Evolutionary conservation across 176 grass and related monocot species (phyloP).

Genomic region (Raddia guianensis): DNA sequence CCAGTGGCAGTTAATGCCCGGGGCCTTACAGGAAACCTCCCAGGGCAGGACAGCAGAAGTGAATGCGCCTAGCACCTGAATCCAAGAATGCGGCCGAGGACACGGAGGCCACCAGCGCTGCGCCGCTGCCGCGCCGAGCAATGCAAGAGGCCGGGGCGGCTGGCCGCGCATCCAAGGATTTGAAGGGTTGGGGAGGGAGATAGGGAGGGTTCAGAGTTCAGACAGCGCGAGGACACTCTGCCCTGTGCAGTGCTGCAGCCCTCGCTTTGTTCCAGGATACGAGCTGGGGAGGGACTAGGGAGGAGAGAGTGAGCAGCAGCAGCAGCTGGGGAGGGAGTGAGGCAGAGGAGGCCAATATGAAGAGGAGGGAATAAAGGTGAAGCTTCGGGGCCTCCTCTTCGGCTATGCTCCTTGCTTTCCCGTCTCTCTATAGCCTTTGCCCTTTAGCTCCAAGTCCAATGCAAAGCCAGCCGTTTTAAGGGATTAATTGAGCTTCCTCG

Average conservation of each 20-base stretch:
- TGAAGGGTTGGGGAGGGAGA: constrained; percentile 41
- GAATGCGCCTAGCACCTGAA: constrained; percentile 43
- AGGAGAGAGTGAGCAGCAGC: neutral
- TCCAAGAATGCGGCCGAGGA: constrained; percentile 32
- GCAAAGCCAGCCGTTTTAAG: constrained; percentile 16
- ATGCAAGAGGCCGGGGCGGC: constrained; percentile 38
- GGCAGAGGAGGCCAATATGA: constrained; percentile 44
- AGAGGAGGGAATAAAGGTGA: constrained; percentile 75
- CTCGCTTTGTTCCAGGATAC: constrained; percentile 33
- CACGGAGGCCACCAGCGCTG: constrained; percentile 41
- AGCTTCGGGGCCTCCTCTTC: constrained; percentile 30
- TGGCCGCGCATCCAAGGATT: constrained; percentile 21
- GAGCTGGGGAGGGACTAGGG: constrained; percentile 31
- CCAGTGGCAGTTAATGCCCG: constrained; percentile 43
- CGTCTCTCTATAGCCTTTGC: constrained; percentile 41
- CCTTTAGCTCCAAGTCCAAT: constrained; percentile 62
- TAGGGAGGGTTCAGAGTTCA: neutral
- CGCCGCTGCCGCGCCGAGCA: constrained; percentile 29
- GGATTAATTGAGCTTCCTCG: neutral
- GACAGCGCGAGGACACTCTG: constrained; percentile 39
- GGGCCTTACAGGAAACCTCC: constrained; percentile 10
- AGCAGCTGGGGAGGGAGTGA: neutral
- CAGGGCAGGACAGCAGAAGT: constrained; percentile 37
- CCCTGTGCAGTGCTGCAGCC: constrained; percentile 9
- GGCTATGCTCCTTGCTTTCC: constrained; percentile 20